These are phyloP conservation scores for Agastache rugosa DNA, from an alignment of 257 asterid species.

Conservation along the genomic window DNA sequence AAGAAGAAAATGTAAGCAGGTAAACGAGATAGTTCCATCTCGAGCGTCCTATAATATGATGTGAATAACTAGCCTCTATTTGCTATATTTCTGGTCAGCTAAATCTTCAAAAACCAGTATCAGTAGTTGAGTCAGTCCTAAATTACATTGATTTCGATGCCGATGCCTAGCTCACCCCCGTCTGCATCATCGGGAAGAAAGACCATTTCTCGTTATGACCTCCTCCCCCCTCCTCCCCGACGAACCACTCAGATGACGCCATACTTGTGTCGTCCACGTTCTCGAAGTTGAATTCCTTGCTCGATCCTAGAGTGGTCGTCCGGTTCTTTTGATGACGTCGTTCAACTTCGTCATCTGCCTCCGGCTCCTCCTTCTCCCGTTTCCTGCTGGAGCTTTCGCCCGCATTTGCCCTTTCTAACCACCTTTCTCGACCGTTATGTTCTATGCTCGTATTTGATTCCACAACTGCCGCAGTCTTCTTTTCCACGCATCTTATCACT, in stretches of 20 bases:
- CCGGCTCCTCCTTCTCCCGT: constrained; percentile 39
- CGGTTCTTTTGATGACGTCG: constrained; percentile 50
- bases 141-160: constrained; percentile 19
- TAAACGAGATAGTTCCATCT: constrained; percentile 28
- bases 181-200: constrained; percentile 56
- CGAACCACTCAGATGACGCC: constrained; percentile 65
- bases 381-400: constrained; percentile 44
- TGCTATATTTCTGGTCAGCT: constrained; percentile 33
- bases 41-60: constrained; percentile 27
- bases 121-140: constrained; percentile 40
- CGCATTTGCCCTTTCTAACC: constrained; percentile 28
- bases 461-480: constrained; percentile 45
- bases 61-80: constrained; percentile 14
- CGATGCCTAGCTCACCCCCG: constrained; percentile 45
- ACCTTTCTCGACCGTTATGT: constrained; percentile 35
- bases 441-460: constrained; percentile 47
- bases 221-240: constrained; percentile 56
- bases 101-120: constrained; percentile 42
- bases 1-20: constrained; percentile 22
- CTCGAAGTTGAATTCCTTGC: constrained; percentile 83
- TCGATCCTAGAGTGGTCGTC: constrained; percentile 77
- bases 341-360: constrained; percentile 46
- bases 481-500: constrained; percentile 67
- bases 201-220: constrained; percentile 48
- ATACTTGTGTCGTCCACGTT: constrained; percentile 55